These are phyloP conservation scores for Conticribra weissflogii DNA, from an alignment of 108 stramenopile species.

Conservation along the genomic window DNA sequence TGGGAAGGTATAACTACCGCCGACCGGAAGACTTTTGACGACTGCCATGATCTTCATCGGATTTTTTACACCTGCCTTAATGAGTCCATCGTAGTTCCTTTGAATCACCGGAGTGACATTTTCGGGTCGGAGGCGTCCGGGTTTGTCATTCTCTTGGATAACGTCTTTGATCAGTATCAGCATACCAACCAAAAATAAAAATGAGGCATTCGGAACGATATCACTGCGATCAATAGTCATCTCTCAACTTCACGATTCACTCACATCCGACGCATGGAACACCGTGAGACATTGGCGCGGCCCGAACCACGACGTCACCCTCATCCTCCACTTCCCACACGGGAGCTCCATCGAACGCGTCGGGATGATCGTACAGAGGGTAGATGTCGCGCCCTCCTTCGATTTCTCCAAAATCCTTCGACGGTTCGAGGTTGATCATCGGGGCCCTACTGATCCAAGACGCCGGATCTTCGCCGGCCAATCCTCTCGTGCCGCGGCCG, in stretches of 20 bases:
- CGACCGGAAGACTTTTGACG: constrained; percentile 78
- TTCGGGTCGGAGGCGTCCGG: constrained; percentile 84
- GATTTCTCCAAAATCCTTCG: constrained; percentile 44
- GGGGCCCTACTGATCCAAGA: constrained; percentile 79
- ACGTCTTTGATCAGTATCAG: constrained; percentile 38
- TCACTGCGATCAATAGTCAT: no score
- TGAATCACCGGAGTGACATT: constrained; percentile 77
- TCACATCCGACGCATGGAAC: constrained; percentile 91
- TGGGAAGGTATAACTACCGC: constrained; percentile 86
- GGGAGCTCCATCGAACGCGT: constrained; percentile 72
- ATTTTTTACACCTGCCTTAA: constrained; percentile 66
- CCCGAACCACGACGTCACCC: constrained; percentile 77
- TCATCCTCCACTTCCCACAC: constrained; percentile 87
- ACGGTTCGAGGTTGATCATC: constrained; percentile 60
- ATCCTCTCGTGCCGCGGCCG: constrained; percentile 57
- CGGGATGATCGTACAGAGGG: constrained; percentile 78
- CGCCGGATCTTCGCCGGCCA: constrained; percentile 65
- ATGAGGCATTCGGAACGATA: no score
- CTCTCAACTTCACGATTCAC: no score
- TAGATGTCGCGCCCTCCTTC: constrained; percentile 66
- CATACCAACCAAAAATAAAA: neutral
- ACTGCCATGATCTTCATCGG: constrained; percentile 88
- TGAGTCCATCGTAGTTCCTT: constrained; percentile 74
- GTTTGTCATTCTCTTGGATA: constrained; percentile 78
- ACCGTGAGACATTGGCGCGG: constrained; percentile 95